These are phyloP conservation scores for Fusarium sp. DNA, from an alignment of 2,329 filamentous ascomycete genomes.

Conservation along the genomic window DNA sequence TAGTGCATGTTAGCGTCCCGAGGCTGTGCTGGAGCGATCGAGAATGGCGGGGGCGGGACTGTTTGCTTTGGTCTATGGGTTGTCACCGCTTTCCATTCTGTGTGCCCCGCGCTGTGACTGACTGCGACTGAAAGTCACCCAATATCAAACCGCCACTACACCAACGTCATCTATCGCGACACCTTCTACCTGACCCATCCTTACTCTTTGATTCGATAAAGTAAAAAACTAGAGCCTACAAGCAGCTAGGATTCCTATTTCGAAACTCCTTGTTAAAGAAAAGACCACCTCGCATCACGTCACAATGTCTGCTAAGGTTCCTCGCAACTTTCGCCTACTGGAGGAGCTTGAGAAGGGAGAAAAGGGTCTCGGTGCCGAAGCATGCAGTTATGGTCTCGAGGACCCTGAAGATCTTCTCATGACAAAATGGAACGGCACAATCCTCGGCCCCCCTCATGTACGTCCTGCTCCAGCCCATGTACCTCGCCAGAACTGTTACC, in stretches of 20 bases:
- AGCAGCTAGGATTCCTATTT: neutral
- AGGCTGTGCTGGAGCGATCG: conserved; percentile 9
- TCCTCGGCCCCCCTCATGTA: conserved; percentile 95
- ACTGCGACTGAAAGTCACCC: conserved; percentile 30
- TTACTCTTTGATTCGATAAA: neutral
- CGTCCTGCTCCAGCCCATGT: conserved; percentile 48
- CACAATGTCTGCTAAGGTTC: conserved; percentile 68
- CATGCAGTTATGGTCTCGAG: conserved; percentile 94
- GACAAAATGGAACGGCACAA: conserved; percentile 99
- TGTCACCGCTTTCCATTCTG: conserved; percentile 30
- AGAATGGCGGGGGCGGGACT: conserved; percentile 22
- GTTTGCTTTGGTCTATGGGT: conserved; percentile 5
- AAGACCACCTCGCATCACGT: neutral
- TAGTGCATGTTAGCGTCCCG: conserved; percentile 6
- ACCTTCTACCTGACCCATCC: conserved; percentile 7
- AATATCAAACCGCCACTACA: conserved; percentile 33
- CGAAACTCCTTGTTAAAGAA: conserved; percentile 3
- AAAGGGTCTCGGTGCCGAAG: conserved; percentile 95
- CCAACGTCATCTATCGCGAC: conserved; percentile 30
- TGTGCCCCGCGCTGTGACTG: conserved; percentile 35
- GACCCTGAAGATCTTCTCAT: conserved; percentile 95
- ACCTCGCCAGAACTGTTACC: neutral
- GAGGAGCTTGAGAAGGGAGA: conserved; percentile 99
- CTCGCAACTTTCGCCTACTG: conserved; percentile 93
- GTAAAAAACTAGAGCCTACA: neutral